Evolutionary conservation across 345 rosid species (phyloP).

Genomic region (Leavenworthia alabamica): DNA sequence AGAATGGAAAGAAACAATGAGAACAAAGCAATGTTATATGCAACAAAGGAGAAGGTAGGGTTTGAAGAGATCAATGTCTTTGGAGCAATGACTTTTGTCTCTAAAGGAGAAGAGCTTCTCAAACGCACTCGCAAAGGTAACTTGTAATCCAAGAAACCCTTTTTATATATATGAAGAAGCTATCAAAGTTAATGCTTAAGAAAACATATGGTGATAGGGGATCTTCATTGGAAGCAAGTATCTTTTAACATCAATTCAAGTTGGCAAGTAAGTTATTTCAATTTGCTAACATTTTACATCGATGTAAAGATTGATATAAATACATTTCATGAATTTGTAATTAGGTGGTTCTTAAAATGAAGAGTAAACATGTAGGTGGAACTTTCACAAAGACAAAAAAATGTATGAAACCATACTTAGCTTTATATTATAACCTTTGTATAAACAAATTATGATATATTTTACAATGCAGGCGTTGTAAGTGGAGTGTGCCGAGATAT

Average conservation of each 20-base stretch:
- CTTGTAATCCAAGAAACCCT: conserved; percentile 4
- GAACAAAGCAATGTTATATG: conserved; percentile 31
- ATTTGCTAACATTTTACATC: not conserved
- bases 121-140: conserved; percentile 95
- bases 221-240: conserved; percentile 86
- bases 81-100: conserved; percentile 54
- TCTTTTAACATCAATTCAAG: conserved; percentile 68
- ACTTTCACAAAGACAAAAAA: conserved; percentile 84
- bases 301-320: not conserved
- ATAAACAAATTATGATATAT: no score
- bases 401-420: conserved; percentile 38
- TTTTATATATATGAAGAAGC: not conserved
- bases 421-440: no score
- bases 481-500: conserved; percentile 55
- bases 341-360: conserved; percentile 83
- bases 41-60: conserved; percentile 45
- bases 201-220: conserved; percentile 48
- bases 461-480: conserved; percentile 48
- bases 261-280: conserved; percentile 54
- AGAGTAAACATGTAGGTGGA: conserved; percentile 88
- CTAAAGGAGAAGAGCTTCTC: conserved; percentile 81
- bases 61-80: conserved; percentile 43
- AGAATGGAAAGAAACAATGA: conserved; percentile 62
- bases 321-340: not conserved
- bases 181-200: not conserved